Conservation (phyloP, 495 filamentous ascomycete species). For the Sordaria brevicollis region DNA sequence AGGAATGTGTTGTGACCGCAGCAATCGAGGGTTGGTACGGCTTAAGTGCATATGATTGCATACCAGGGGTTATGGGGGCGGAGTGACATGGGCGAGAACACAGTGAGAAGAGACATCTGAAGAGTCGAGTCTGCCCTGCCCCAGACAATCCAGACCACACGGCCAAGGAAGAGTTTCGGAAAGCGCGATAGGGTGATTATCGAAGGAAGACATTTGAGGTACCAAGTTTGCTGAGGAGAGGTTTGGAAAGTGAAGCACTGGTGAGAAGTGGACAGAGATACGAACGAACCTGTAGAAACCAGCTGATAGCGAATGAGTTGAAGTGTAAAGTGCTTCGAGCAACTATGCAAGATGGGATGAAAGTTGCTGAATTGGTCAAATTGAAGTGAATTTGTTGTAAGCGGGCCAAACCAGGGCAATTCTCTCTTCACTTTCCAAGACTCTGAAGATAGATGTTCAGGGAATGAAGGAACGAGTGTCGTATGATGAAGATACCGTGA, state of each 20-base stretch:
- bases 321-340: background rate
- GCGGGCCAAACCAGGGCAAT: background rate
- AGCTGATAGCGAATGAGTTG: background rate
- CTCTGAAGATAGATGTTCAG: too few relatives aligned
- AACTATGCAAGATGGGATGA: background rate
- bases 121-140: background rate
- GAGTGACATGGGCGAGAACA: background rate
- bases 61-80: background rate
- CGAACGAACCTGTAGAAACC: background rate
- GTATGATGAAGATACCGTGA: background rate
- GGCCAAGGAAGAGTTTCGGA: background rate
- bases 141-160: background rate
- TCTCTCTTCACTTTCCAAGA: background rate
- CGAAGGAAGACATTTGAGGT: background rate
- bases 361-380: background rate
- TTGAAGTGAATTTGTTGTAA: background rate
- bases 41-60: background rate
- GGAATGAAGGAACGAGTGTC: background rate
- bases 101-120: background rate
- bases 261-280: background rate
- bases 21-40: background rate
- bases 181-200: background rate
- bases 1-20: background rate
- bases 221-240: background rate
- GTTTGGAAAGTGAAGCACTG: background rate